A percentile compares a stretch with the other conserved stretches of the same genome.
phyloP scores from a whole-genome alignment of 495 filamentous ascomycete species.

The Neurospora sp. region DNA sequence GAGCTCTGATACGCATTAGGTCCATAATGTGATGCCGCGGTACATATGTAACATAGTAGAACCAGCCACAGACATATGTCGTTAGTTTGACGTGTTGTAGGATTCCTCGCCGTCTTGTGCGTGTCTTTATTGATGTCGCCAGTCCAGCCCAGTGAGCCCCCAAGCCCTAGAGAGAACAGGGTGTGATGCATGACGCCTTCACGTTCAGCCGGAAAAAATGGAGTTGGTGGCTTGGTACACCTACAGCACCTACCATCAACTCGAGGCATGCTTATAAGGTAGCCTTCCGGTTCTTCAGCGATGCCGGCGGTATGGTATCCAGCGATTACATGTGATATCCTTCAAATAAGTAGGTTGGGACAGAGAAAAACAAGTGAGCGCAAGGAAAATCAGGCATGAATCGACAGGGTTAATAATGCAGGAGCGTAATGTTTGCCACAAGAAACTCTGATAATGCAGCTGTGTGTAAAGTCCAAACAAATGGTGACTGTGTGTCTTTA shows the following conservation, averaged over 20 bases:
- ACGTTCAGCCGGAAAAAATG: neutral
- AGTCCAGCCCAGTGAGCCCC: neutral
- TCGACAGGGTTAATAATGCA: neutral
- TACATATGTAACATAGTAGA: neutral
- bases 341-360: neutral
- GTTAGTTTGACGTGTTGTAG: neutral
- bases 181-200: neutral
- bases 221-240: neutral
- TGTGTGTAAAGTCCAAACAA: neutral
- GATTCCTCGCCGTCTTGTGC: neutral
- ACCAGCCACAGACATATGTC: neutral
- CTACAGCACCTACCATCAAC: neutral
- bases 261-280: neutral
- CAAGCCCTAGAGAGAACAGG: neutral
- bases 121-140: neutral
- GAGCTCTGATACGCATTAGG: slow-evolving; percentile 30
- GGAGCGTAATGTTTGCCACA: neutral
- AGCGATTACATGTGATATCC: too few relatives aligned
- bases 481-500: neutral
- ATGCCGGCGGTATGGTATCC: neutral
- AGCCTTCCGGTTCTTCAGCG: neutral
- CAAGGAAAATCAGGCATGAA: neutral
- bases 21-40: neutral
- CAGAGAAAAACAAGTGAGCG: neutral
- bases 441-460: neutral